Evolutionary conservation across 1,284 basidiomycete genomes (phyloP).

Genomic region (Boletus sp.): DNA sequence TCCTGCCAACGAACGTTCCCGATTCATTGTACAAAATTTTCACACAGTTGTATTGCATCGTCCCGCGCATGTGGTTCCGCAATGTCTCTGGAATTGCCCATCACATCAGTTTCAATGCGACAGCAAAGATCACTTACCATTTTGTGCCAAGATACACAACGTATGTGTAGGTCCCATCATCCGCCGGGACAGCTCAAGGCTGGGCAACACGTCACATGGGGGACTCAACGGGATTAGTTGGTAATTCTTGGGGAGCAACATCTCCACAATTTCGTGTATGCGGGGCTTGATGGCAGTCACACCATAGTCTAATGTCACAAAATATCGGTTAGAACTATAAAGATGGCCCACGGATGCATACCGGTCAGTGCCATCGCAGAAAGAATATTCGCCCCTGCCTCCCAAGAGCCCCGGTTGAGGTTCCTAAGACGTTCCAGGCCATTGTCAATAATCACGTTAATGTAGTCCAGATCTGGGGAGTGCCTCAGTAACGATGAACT

Average conservation of each 20-base stretch:
- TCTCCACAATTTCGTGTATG: conserved; percentile 21
- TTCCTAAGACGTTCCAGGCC: background rate
- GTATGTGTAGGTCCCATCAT: conserved; percentile 34
- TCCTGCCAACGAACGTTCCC: conserved; percentile 21
- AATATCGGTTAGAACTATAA: background rate
- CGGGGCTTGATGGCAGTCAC: conserved; percentile 10
- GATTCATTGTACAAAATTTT: conserved; percentile 23
- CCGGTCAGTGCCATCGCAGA: conserved; percentile 19
- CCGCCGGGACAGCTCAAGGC: background rate
- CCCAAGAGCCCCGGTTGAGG: conserved; percentile 14
- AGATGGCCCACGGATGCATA: conserved; percentile 1
- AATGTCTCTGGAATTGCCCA: conserved; percentile 21
- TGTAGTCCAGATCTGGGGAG: conserved; percentile 7
- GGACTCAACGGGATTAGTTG: background rate
- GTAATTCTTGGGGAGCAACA: conserved; percentile 26
- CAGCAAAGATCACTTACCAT: conserved; percentile 13
- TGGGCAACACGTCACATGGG: background rate
- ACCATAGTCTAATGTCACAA: conserved; percentile 19
- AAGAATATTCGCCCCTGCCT: background rate
- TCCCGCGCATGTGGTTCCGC: background rate
- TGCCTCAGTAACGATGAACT: background rate
- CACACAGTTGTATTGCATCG: conserved; percentile 20
- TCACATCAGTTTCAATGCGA: background rate
- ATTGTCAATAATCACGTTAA: background rate
- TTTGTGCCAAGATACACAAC: conserved; percentile 22